Evolutionary conservation across 495 filamentous ascomycete species (phyloP), one percentile per base, ranked within the genome.

Genomic region (Parachaetomium inaequale): DNA sequence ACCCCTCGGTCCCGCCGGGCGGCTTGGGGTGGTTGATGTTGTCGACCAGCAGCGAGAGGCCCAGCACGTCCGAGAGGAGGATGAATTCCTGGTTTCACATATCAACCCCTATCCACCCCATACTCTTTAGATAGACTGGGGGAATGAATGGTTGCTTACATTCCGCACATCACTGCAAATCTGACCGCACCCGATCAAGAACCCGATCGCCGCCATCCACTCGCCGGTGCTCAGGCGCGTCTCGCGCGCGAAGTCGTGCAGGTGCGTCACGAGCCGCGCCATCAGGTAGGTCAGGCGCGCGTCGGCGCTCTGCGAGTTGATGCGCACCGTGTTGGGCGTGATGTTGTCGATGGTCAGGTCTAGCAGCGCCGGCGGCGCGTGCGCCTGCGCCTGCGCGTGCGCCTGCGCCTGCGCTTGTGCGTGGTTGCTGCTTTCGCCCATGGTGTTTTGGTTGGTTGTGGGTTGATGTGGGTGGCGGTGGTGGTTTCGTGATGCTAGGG

Each of bases 1-100:
- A 92, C 52, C 92, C 90, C 73, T 96, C 92, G 17, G 92, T 97
- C 47, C 84, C 82, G 42, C 74, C 72, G 0, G 84, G 70, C 0
- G 89, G 90, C 71, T 92, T 96, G 61, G 93, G 93, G 77, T 96
- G 92, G 77, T 93, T 91, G 79, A 96, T 95, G 64, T 81, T 84
- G 77, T 96, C 92, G 61, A 96, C 89, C 8, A 96, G 86, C 58
- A 95, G 82, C 31, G 92, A 96, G 46, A 97, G 87, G 59, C 93
- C 93, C 46, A 96, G 84, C 59, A 93, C 81, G 78, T 97, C 93
- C 56, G 89, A 94, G 66, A 96, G 90, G 56, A 96, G 88, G 75
- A 96, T 96, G 80, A 91, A 96, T 82, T 97, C 93, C 84, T 93
- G 26, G 0, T 4, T 31, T 7, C 19, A 23, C 15, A 28, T 25